phyloP scores from a whole-genome alignment of 2,329 filamentous ascomycete species.

The Nemania bipapillata region DNA sequence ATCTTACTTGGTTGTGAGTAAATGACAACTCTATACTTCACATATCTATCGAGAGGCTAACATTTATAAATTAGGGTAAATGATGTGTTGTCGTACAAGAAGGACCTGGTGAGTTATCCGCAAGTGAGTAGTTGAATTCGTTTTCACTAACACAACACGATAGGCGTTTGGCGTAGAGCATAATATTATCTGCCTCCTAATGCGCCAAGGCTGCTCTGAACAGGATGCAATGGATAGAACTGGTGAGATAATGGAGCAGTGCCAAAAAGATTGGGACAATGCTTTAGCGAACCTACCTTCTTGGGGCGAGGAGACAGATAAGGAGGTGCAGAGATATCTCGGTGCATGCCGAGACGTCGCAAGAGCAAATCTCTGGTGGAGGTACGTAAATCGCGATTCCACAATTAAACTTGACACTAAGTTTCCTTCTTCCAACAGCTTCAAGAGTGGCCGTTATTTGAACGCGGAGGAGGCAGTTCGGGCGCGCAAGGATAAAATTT shows the following conservation, averaged over 20 bases:
- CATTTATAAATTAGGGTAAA: conserved; percentile 1
- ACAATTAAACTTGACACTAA: neutral
- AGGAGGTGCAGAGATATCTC: conserved; percentile 21
- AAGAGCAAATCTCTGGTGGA: conserved; percentile 28
- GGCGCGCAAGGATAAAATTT: neutral
- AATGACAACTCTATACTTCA: neutral
- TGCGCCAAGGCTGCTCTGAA: conserved; percentile 19
- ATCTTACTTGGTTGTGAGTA: conserved; percentile 20
- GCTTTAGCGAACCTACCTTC: conserved; percentile 23
- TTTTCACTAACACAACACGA: neutral
- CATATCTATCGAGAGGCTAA: neutral
- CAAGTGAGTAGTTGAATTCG: neutral
- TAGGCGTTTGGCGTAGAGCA: conserved; percentile 29
- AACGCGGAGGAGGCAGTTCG: conserved; percentile 8
- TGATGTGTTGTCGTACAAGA: conserved; percentile 25
- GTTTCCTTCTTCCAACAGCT: conserved; percentile 1
- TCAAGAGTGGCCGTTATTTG: conserved; percentile 17
- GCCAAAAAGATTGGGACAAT: conserved; percentile 22
- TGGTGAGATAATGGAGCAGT: conserved; percentile 17
- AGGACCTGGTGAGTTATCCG: conserved; percentile 20
- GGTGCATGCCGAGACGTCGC: conserved; percentile 9
- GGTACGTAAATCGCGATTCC: neutral
- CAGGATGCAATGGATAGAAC: conserved; percentile 28
- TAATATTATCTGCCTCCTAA: conserved; percentile 19
- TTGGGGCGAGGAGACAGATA: conserved; percentile 23